Base-by-base conservation (phyloP, 1,284 basidiomycete genomes). In the Cutaneotrichosporon cavernicola region DNA sequence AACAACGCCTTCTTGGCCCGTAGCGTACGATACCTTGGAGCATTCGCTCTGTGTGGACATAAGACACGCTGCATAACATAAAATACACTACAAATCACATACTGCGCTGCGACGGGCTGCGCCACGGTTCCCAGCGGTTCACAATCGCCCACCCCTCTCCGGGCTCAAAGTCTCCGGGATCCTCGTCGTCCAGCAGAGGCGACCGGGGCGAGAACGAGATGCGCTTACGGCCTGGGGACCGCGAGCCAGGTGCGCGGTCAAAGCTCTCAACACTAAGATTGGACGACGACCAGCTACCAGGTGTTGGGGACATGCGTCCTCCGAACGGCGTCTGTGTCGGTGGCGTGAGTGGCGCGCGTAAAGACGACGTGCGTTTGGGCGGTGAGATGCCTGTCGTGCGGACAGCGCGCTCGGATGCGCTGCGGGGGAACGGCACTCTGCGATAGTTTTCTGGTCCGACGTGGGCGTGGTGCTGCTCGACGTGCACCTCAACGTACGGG, bases 121-220 rank as follows among this genome's bases (percentile, higher is more conserved):
- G 58, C 58, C 58, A 65, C 8, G 64, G 53, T 57, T 62, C 60
- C 52, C 70, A 77, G 72, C 75, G 72, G 34, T 72, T 76, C n/a
- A 79, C 76, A 6, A 75, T 72, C 13, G 75, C 78, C 76, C 76
- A 79, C 1, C 76, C 78, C 61, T 76, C 76, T 65, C 77, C 76
- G 5, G 72, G 70, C 62, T 76, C 74, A 60, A 77, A 79, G 62
- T 79, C 76, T 36, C 76, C 76, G 4, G 78, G 76, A 66, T 78
- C 76, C 61, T 79, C 78, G 67, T 79, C 78, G 50, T 76, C 75
- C 58, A 79, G 62, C 52, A 74, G 64, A 2, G 78, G 78, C 34
- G 72, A 73, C 59, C 63, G 64, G 5, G 63, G 62, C 16, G 62
- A 43, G 59, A 63, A 68, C 22, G 50, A 56, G 36, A 59, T 60